Evolutionary conservation across 1,139 yeast genomes (phyloP), one percentile per base, ranked within the genome.

Genomic region (Yamadazyma mexicana): DNA sequence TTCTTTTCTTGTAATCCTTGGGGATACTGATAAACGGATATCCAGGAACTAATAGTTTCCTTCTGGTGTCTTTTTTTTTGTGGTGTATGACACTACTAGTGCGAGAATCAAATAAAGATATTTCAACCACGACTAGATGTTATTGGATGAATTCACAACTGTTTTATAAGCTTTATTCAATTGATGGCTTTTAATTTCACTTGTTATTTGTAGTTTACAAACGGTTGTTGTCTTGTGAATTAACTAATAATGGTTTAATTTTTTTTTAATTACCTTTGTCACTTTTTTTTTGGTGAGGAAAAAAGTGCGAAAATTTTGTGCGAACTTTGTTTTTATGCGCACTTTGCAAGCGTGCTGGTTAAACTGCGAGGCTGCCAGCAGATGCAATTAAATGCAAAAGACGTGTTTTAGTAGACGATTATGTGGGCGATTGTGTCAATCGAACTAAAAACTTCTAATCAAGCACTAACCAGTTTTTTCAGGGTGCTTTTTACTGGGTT

Each of bases 341-440:
- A n/a, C n/a, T n/a, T n/a, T n/a, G 29, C 29, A 29, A 29, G 44
- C 38, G 46, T 38, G 46, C 46, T 40, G 46, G 46, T 40, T 43
- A 43, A 40, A 31, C 35, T 12, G 17, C 17, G 5, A 14, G 17
- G 16, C 9, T 15, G 29, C 29, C 9, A n/a, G n/a, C n/a, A n/a
- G n/a, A n/a, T n/a, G n/a, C n/a, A n/a, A n/a, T n/a, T n/a, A n/a
- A n/a, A n/a, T n/a, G n/a, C n/a, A n/a, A n/a, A n/a, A n/a, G n/a
- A n/a, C n/a, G n/a, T n/a, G n/a, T n/a, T n/a, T n/a, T n/a, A n/a
- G n/a, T n/a, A n/a, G n/a, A n/a, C n/a, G n/a, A n/a, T n/a, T n/a
- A n/a, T n/a, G n/a, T n/a, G n/a, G n/a, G n/a, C n/a, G n/a, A n/a
- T n/a, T n/a, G n/a, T n/a, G n/a, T n/a, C n/a, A n/a, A n/a, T n/a